These are phyloP conservation scores for Claviceps sp. DNA, from an alignment of 2,329 filamentous ascomycete genomes.

Conservation along the genomic window DNA sequence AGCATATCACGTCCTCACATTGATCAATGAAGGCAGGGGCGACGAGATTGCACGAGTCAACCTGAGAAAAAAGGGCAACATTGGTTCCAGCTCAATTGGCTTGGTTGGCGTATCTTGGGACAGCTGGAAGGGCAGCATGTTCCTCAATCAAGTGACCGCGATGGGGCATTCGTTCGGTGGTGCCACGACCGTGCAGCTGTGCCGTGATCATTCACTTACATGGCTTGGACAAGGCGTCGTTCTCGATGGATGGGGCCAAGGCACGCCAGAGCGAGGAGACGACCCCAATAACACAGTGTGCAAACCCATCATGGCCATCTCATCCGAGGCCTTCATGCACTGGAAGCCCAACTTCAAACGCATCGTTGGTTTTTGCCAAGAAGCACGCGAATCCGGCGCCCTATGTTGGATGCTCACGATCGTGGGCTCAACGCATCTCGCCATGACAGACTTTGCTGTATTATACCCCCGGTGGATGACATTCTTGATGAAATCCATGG, in stretches of 20 bases:
- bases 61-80: conserved; percentile 41
- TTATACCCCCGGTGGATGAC: conserved; percentile 47
- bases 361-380: conserved; percentile 41
- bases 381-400: conserved; percentile 33
- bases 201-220: conserved; percentile 37
- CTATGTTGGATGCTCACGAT: conserved; percentile 38
- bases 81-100: conserved; percentile 45
- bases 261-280: conserved; percentile 29
- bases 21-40: conserved; percentile 41
- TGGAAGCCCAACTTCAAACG: conserved; percentile 51
- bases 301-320: conserved; percentile 48
- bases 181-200: conserved; percentile 47
- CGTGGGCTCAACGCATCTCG: conserved; percentile 49
- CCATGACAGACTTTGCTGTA: conserved; percentile 53
- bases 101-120: conserved; percentile 42
- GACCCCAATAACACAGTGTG: conserved; percentile 29
- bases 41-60: conserved; percentile 36
- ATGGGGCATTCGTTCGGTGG: conserved; percentile 57
- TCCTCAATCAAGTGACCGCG: conserved; percentile 42
- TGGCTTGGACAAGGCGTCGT: conserved; percentile 52
- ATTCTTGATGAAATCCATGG: conserved; percentile 46
- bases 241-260: conserved; percentile 51
- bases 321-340: conserved; percentile 57
- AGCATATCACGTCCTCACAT: conserved; percentile 40
- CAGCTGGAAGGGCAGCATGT: conserved; percentile 42